Conservation (phyloP, 2,329 filamentous ascomycete genomes). For the Fusarium albidum region DNA sequence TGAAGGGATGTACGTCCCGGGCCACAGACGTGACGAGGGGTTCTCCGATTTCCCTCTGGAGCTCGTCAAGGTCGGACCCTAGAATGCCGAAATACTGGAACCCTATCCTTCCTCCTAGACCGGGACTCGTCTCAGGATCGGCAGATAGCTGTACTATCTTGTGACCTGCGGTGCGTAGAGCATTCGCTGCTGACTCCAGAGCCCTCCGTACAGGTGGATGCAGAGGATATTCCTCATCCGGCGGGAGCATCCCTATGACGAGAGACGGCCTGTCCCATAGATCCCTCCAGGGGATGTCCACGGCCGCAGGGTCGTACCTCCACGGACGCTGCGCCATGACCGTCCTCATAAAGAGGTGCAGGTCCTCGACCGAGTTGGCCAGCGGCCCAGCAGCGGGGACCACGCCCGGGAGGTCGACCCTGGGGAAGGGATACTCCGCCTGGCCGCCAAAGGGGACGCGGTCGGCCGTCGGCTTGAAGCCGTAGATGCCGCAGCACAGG, state of each 20-base stretch:
- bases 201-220: conserved; percentile 59
- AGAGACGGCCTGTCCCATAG: conserved; percentile 39
- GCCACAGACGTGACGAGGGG: conserved; percentile 32
- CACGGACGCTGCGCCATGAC: conserved; percentile 52
- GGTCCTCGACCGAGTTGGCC: conserved; percentile 47
- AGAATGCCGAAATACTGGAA: conserved; percentile 32
- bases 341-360: conserved; percentile 44
- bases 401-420: conserved; percentile 38
- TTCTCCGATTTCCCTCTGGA: conserved; percentile 27
- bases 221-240: conserved; percentile 56
- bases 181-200: conserved; percentile 49
- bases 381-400: conserved; percentile 52
- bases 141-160: conserved; percentile 47
- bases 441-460: conserved; percentile 56
- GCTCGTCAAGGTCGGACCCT: conserved; percentile 18
- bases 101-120: conserved; percentile 25
- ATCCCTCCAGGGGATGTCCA: conserved; percentile 56
- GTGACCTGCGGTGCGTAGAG: conserved; percentile 54
- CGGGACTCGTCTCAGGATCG: conserved; percentile 25
- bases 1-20: conserved; percentile 27
- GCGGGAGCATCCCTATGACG: conserved; percentile 57
- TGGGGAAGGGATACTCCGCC: conserved; percentile 30
- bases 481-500: conserved; percentile 63
- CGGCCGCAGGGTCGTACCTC: conserved; percentile 51
- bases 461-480: conserved; percentile 63